Percentiles rank a stretch among this genome's conserved stretches.
Conservation (phyloP, 768 basidiomycete genomes). For the Mycena galericulata region DNA sequence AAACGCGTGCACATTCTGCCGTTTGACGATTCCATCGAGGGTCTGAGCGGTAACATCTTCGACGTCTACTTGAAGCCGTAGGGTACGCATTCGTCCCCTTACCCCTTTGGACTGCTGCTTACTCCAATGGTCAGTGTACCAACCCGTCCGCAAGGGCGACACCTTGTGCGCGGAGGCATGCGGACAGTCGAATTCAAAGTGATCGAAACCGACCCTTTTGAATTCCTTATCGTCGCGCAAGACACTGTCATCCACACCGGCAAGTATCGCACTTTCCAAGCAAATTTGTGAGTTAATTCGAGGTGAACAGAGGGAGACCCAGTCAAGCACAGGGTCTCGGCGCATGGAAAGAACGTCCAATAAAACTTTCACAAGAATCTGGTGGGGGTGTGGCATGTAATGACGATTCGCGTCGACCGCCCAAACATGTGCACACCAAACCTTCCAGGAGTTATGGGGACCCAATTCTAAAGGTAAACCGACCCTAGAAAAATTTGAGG, state of each 20-base stretch:
- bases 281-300: constrained; percentile 12
- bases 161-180: constrained; percentile 98
- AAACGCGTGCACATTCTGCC: constrained; percentile 97
- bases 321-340: no score
- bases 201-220: constrained; percentile 96
- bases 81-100: constrained; percentile 58
- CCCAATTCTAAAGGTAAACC: no score
- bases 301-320: no score
- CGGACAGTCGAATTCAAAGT: constrained; percentile 99
- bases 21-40: constrained; percentile 98
- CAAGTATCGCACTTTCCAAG: constrained; percentile 40
- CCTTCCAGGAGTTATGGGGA: no score
- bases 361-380: no score
- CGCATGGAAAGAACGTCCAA: no score
- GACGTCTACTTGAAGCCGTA: constrained; percentile 99
- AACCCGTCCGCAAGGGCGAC: constrained; percentile 96
- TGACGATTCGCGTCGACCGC: no score
- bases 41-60: constrained; percentile 97
- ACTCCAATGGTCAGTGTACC: constrained; percentile 69
- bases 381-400: no score
- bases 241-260: constrained; percentile 98
- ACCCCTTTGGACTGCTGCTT: constrained; percentile 16
- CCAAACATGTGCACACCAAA: no score
- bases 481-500: no score
- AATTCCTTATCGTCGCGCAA: constrained; percentile 99